Conservation (phyloP, 805 yeast species). For the Teunomyces stri region DNA sequence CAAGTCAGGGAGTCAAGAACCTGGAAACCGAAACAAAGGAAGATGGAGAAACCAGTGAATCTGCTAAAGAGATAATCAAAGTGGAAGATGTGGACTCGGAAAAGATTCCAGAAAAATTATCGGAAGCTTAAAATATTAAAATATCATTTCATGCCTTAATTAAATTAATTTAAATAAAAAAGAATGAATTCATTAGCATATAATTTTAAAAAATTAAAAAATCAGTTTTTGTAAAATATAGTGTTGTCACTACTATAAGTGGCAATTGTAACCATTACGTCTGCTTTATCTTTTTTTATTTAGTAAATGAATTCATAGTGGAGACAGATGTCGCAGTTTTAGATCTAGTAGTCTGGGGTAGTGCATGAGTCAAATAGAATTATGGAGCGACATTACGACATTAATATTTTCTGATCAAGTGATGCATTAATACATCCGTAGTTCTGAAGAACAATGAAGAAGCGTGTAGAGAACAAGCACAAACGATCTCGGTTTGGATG, state of each 20-base stretch:
- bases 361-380: neutral
- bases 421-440: neutral
- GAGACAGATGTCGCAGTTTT: too few relatives aligned
- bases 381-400: neutral
- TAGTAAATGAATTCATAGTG: too few relatives aligned
- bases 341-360: neutral
- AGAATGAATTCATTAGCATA: too few relatives aligned
- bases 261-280: too few relatives aligned
- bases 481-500: slow-evolving; percentile 24
- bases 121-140: too few relatives aligned
- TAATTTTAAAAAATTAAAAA: too few relatives aligned
- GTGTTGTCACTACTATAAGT: too few relatives aligned
- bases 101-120: too few relatives aligned
- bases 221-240: too few relatives aligned
- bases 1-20: neutral
- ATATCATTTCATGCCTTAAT: too few relatives aligned
- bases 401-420: neutral
- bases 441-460: neutral
- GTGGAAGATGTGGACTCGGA: neutral
- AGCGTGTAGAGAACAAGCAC: neutral
- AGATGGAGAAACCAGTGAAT: neutral
- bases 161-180: too few relatives aligned
- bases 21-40: neutral
- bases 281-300: too few relatives aligned
- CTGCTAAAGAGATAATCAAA: neutral